These are phyloP conservation scores for Spinacia oleracea DNA, from an alignment of 179 eudicot species.

Conservation along the genomic window DNA sequence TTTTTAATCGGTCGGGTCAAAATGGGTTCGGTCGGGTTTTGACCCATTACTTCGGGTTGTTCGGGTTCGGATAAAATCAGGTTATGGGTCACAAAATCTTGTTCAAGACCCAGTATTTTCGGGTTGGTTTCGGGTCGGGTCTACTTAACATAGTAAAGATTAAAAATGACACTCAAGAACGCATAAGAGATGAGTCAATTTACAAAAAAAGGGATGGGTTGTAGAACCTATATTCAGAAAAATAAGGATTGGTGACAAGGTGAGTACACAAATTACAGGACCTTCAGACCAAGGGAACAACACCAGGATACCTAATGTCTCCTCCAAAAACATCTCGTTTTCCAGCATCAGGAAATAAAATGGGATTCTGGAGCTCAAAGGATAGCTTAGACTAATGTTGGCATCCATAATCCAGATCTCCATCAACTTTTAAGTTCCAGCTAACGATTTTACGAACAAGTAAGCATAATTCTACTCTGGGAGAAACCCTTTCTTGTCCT, in stretches of 20 bases:
- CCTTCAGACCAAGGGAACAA: background rate
- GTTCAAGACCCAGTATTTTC: no score
- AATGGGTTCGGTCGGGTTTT: no score
- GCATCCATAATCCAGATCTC: background rate
- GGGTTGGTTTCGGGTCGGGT: no score
- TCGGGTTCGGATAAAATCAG: no score
- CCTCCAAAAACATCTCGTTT: background rate
- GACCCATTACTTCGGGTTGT: no score
- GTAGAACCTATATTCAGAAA: background rate
- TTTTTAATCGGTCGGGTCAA: no score
- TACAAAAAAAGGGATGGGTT: background rate
- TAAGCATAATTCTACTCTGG: background rate
- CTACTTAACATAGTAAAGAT: no score
- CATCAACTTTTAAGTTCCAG: background rate
- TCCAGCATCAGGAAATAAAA: background rate
- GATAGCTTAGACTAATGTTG: background rate
- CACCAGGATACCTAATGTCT: background rate
- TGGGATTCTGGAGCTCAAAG: background rate
- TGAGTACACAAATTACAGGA: background rate
- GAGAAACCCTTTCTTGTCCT: background rate
- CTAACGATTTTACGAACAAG: background rate
- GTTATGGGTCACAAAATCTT: no score
- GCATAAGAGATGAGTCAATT: background rate
- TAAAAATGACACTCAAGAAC: background rate
- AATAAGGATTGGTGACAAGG: background rate